phyloP scores from a whole-genome alignment of 495 filamentous ascomycete species.

The Jackrogersella minutella region DNA sequence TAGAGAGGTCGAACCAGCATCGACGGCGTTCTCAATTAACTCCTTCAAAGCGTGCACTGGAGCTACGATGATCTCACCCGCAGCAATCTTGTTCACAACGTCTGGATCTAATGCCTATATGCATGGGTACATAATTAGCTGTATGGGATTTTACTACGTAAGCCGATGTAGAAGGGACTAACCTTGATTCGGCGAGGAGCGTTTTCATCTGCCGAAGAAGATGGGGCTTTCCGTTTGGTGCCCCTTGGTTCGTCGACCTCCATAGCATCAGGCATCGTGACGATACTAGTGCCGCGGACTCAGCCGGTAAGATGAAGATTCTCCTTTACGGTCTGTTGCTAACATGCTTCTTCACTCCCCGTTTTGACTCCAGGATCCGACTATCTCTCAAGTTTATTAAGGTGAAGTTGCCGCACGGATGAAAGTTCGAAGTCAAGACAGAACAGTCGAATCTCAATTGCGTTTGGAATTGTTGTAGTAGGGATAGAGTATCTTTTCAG shows the following conservation, averaged over 20 bases:
- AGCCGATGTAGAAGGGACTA: slow-evolving; percentile 34
- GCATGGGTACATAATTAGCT: slow-evolving; percentile 23
- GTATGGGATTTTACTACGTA: not conserved
- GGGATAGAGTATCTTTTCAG: not conserved
- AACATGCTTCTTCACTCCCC: slow-evolving; percentile 2
- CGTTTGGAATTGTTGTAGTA: not conserved
- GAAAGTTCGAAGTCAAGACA: not conserved
- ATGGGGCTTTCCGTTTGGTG: slow-evolving; percentile 66
- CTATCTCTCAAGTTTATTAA: not conserved
- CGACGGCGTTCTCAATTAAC: slow-evolving; percentile 96
- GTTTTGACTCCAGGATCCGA: not conserved
- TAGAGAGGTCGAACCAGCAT: slow-evolving; percentile 90
- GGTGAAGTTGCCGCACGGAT: not conserved
- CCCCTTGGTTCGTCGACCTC: slow-evolving; percentile 61
- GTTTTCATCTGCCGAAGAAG: slow-evolving; percentile 50
- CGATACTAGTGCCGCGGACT: not conserved
- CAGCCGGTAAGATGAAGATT: not conserved
- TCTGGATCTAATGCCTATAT: slow-evolving; percentile 85
- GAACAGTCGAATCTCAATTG: not conserved
- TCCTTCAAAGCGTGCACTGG: slow-evolving; percentile 98
- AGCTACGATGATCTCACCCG: slow-evolving; percentile 98
- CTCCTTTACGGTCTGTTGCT: not conserved
- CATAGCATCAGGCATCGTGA: slow-evolving; percentile 57
- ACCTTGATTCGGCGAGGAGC: slow-evolving; percentile 74
- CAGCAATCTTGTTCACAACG: slow-evolving; percentile 98